Conservation (phyloP, 2,329 filamentous ascomycete species). For the Sclerotinia minor region DNA sequence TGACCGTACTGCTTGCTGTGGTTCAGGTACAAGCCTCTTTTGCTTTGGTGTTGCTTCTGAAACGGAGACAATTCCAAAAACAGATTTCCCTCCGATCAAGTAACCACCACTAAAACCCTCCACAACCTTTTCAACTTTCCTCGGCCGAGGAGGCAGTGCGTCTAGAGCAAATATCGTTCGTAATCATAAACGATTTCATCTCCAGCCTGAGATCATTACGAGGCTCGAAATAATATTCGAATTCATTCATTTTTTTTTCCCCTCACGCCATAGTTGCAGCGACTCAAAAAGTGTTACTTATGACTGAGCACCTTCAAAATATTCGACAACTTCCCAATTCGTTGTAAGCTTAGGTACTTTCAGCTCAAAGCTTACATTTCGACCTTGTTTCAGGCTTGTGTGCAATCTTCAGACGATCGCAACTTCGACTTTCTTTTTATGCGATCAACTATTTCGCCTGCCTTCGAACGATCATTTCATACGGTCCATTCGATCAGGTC, state of each 20-base stretch:
- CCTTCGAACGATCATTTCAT: neutral
- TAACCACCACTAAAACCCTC: neutral
- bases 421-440: slow-evolving; percentile 9
- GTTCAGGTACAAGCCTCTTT: slow-evolving; percentile 12
- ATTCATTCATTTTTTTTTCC: neutral
- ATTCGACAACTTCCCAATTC: slow-evolving; percentile 13
- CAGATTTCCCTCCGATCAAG: slow-evolving; percentile 1
- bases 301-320: neutral
- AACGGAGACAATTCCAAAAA: neutral
- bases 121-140: neutral
- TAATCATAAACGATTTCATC: neutral
- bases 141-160: slow-evolving; percentile 13
- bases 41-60: slow-evolving; percentile 4
- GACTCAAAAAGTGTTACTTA: neutral
- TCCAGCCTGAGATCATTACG: slow-evolving; percentile 15
- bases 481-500: neutral
- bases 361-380: slow-evolving; percentile 12
- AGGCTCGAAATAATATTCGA: neutral
- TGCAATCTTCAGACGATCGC: slow-evolving; percentile 18
- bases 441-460: neutral
- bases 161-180: neutral
- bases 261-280: neutral
- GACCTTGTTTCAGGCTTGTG: slow-evolving; percentile 22
- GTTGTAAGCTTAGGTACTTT: neutral
- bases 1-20: neutral